Evolutionary conservation across 208 protist species (phyloP).

Genomic region (Acanthamoeba pearcei): DNA sequence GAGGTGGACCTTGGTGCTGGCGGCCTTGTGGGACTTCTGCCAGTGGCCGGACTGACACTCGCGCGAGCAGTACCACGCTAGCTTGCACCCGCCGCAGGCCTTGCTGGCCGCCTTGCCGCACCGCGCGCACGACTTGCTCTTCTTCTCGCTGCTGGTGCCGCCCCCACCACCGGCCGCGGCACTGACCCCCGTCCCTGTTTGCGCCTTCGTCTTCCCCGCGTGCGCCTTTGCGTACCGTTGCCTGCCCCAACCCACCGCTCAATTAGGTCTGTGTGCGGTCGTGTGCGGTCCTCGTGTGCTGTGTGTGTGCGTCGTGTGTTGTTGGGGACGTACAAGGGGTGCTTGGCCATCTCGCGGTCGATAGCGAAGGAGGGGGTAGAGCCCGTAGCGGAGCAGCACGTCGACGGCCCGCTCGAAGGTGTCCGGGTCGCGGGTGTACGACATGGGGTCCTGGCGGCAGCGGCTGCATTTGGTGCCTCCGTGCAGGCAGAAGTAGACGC

Average conservation of each 20-base stretch:
- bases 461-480: not conserved
- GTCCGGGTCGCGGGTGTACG: not conserved
- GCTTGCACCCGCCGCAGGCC: not conserved
- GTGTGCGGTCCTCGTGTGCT: not conserved
- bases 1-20: too few species aligned
- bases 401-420: not conserved
- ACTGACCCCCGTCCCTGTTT: too few species aligned
- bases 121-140: not conserved
- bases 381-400: constrained; percentile 1
- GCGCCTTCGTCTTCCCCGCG: not conserved
- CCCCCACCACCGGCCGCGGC: too few species aligned
- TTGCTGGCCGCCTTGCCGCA: not conserved
- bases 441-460: not conserved
- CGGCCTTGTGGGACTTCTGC: not conserved
- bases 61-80: not conserved
- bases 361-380: not conserved
- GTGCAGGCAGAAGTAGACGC: not conserved
- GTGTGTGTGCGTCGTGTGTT: too few species aligned
- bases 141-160: not conserved
- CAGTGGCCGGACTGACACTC: not conserved
- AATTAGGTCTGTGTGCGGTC: not conserved
- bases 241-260: not conserved
- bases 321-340: not conserved
- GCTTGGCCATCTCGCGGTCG: not conserved
- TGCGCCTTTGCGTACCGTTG: not conserved